Conservation (phyloP, 768 basidiomycete genomes). For the Hebeloma cylindrosporum region DNA sequence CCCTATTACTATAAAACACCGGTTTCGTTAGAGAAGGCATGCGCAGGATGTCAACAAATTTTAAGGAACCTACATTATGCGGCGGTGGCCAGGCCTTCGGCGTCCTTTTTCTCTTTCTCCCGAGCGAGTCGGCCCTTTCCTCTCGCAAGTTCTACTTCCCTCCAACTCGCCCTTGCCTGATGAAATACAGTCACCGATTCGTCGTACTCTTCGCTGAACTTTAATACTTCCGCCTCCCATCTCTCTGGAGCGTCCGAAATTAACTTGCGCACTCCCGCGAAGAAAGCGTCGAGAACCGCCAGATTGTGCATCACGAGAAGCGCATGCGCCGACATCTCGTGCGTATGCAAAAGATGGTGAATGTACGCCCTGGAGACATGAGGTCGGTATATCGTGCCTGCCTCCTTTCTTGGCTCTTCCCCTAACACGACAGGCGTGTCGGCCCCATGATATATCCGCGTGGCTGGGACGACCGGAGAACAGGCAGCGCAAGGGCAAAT, state of each 20-base stretch:
- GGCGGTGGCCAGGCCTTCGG: neutral
- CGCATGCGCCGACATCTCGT: conserved; percentile 87
- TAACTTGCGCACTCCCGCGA: conserved; percentile 52
- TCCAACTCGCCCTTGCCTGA: conserved; percentile 58
- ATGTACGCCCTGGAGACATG: conserved; percentile 62
- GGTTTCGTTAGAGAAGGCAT: no score
- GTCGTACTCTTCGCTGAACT: conserved; percentile 55
- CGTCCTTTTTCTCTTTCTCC: conserved; percentile 47
- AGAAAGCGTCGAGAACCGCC: conserved; percentile 62
- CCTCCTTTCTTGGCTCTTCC: conserved; percentile 2
- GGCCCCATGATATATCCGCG: conserved; percentile 45
- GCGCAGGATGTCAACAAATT: no score
- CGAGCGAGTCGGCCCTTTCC: conserved; percentile 75
- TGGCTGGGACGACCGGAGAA: conserved; percentile 39
- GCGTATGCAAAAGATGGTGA: conserved; percentile 84
- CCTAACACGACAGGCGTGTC: conserved; percentile 31
- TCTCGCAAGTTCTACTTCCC: conserved; percentile 63
- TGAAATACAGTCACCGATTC: conserved; percentile 40
- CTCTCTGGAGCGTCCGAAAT: conserved; percentile 16
- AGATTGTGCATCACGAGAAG: conserved; percentile 78
- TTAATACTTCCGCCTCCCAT: conserved; percentile 47
- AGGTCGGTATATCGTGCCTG: conserved; percentile 21
- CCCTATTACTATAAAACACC: no score
- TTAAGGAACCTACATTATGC: no score
- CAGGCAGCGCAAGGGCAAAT: conserved; percentile 59